Evolutionary conservation across 129 eudicot species (phyloP).

Genomic region (Saposhnikovia divaricata): DNA sequence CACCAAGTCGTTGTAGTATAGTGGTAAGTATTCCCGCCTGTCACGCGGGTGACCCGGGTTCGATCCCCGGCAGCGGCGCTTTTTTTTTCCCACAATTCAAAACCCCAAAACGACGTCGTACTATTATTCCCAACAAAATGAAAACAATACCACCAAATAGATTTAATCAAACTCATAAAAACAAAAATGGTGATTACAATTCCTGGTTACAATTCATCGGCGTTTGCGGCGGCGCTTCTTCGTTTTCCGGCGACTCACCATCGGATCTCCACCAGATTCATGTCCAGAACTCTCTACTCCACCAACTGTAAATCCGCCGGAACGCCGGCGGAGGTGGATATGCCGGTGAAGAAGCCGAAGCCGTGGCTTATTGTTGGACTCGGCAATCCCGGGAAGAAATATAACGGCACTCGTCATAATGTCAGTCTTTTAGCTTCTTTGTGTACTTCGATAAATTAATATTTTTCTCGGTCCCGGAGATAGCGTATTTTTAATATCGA

Average conservation of each 20-base stretch:
- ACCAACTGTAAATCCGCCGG: neutral
- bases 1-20: constrained; percentile 16
- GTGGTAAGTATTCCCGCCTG: constrained; percentile 83
- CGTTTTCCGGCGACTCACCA: neutral
- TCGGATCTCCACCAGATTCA: neutral
- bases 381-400: constrained; percentile 10
- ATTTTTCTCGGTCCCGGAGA: neutral
- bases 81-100: neutral
- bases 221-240: neutral
- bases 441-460: neutral
- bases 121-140: neutral
- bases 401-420: constrained; percentile 10
- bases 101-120: neutral
- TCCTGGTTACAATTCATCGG: neutral
- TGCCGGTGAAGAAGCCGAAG: constrained; percentile 4
- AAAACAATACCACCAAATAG: neutral
- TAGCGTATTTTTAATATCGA: neutral
- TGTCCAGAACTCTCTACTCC: neutral
- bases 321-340: neutral
- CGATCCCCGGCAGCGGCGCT: constrained; percentile 84
- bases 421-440: neutral
- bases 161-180: too few relatives aligned
- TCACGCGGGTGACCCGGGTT: constrained; percentile 88
- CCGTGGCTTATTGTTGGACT: constrained; percentile 12
- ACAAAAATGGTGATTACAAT: neutral